These are phyloP conservation scores for Mortierella sp. DNA, from an alignment of 371 early-diverging fungal genomes.

Conservation along the genomic window DNA sequence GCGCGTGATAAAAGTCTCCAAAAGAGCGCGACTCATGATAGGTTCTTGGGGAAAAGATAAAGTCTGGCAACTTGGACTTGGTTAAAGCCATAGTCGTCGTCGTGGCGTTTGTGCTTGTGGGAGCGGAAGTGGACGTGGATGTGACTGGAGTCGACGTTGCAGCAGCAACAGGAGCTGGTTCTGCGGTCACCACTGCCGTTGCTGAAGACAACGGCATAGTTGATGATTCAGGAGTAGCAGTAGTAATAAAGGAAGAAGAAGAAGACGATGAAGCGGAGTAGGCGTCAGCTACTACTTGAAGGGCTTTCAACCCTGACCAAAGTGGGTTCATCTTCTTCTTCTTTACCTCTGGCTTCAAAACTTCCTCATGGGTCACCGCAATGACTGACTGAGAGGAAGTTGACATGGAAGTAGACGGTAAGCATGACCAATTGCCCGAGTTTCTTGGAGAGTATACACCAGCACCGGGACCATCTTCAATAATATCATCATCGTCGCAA, in stretches of 20 bases:
- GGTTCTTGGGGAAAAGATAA: conserved; percentile 50
- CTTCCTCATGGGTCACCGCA: conserved; percentile 6
- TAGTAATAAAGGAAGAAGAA: neutral
- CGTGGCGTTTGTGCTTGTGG: no score
- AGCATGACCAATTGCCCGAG: conserved; percentile 26
- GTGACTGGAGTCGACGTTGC: neutral
- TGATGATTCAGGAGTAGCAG: neutral
- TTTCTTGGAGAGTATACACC: conserved; percentile 29
- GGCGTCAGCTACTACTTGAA: conserved; percentile 19
- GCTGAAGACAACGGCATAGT: neutral
- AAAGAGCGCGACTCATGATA: conserved; percentile 29
- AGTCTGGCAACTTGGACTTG: conserved; percentile 24
- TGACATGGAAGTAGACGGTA: conserved; percentile 6
- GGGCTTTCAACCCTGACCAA: conserved; percentile 32
- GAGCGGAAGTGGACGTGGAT: neutral
- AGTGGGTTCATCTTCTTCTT: conserved; percentile 21
- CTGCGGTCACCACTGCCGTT: neutral
- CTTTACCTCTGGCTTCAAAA: conserved; percentile 7
- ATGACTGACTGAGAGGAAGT: neutral
- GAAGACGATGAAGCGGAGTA: neutral
- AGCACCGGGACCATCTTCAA: neutral
- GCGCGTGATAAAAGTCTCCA: conserved; percentile 51
- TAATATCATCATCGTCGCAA: conserved; percentile 26
- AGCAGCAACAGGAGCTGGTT: neutral
- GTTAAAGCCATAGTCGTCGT: neutral